These are phyloP conservation scores for Fusarium clavum DNA, from an alignment of 2,329 filamentous ascomycete species.

Conservation along the genomic window DNA sequence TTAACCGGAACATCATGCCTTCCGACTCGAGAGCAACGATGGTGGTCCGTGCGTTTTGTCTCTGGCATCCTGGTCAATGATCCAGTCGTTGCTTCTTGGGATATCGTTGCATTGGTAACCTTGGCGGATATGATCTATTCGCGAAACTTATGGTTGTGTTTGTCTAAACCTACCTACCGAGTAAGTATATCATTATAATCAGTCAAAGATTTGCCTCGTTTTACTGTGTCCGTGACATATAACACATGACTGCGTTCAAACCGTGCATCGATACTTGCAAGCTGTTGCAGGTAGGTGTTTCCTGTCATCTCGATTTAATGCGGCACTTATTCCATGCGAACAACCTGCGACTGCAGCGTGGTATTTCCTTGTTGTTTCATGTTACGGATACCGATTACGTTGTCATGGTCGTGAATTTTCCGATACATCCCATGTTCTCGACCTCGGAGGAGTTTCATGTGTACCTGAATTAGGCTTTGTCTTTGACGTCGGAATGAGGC, in stretches of 20 bases:
- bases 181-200: background rate
- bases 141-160: background rate
- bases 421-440: background rate
- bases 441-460: background rate
- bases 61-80: background rate
- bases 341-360: background rate
- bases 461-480: background rate
- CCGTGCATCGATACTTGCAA: background rate
- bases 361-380: background rate
- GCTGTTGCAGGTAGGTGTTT: background rate
- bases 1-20: slow-evolving; percentile 5
- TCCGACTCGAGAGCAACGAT: background rate
- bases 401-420: background rate
- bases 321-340: background rate
- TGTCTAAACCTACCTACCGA: background rate
- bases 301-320: background rate
- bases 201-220: rapidly evolving
- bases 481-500: background rate
- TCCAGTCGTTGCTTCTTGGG: background rate
- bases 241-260: background rate
- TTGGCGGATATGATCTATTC: background rate
- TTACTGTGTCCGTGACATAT: background rate
- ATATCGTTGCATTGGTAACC: background rate
- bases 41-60: background rate
- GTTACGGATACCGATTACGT: background rate